Base-by-base conservation (phyloP, 768 basidiomycete genomes). In the Termitomyces sp. region DNA sequence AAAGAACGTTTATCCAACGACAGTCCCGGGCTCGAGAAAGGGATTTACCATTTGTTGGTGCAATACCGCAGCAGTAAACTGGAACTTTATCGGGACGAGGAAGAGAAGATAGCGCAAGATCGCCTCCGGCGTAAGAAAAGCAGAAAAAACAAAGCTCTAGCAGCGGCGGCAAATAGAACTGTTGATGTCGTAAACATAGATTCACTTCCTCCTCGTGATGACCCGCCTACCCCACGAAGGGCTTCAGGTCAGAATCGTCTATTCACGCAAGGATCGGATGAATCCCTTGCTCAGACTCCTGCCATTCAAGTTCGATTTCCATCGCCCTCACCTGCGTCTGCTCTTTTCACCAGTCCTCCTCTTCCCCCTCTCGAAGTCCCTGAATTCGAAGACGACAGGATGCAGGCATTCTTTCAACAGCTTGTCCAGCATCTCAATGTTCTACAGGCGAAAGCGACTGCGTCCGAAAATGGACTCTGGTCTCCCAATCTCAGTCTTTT, bases 21-120 rank as follows among this genome's bases (percentile, higher is more conserved):
- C 52, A 83, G 86, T 55, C 85, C 85, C 52, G 95, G 89, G 30
- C 95, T 93, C 90, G 93, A 98, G 70, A 98, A 99, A 72, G 92
- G 92, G 0, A 90, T 98, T 49, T 99, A 99, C 71, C 87, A 91
- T 66, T 74, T 98, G 5, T 79, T 99, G n/a, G 77, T 88, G 55
- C 85, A 84, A 61, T 98, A 97, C 72, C 84, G 94, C 45, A 81
- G 81, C 51, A 83, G 80, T 62, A 85, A 86, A 55, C 69, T 92
- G 44, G 87, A 90, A 65, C 80, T 86, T 61, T 90, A 83, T 68
- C 84, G 88, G 56, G 87, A 88, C 55, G 87, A 88, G 50, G 84
- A 89, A 57, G 79, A 83, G 36, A 66, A 67, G 36, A 62, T 75
- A 35, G 70, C 71, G 22, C 67, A 72, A 64, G 68, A 61, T 50